These are phyloP conservation scores for Haplographium delicatum DNA, from an alignment of 495 filamentous ascomycete species.

Conservation along the genomic window DNA sequence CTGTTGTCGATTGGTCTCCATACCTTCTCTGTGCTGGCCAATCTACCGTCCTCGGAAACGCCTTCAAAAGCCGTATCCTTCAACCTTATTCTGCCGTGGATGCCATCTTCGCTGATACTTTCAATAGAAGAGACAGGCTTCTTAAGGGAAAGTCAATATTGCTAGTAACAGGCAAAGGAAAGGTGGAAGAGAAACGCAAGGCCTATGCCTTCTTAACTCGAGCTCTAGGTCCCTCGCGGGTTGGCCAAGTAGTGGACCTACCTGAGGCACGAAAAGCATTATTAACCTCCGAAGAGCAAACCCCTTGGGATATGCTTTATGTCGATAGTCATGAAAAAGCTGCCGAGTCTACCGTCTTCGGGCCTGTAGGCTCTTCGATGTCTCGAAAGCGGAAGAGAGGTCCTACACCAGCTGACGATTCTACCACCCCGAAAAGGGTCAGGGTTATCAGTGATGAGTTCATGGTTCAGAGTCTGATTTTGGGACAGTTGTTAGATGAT, in stretches of 20 bases:
- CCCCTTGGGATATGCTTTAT: slow-evolving; percentile 72
- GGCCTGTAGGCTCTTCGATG: slow-evolving; percentile 20
- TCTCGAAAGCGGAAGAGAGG: slow-evolving; percentile 48
- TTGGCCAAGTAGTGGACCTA: slow-evolving; percentile 59
- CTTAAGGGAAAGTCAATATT: slow-evolving; percentile 65
- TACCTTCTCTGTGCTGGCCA: slow-evolving; percentile 87
- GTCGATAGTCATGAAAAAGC: slow-evolving; percentile 58
- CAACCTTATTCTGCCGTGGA: slow-evolving; percentile 50
- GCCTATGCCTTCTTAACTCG: slow-evolving; percentile 66
- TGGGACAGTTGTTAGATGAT: slow-evolving; percentile 66
- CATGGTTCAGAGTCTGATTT: slow-evolving; percentile 87
- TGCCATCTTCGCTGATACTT: slow-evolving; percentile 49
- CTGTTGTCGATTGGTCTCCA: slow-evolving; percentile 64
- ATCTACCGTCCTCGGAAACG: slow-evolving; percentile 68
- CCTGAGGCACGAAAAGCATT: slow-evolving; percentile 56
- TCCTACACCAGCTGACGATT: slow-evolving; percentile 10
- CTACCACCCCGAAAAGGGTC: slow-evolving; percentile 25
- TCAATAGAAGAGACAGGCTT: slow-evolving; percentile 54
- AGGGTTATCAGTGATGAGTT: slow-evolving; percentile 74
- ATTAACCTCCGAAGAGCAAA: slow-evolving; percentile 42
- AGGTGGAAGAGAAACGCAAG: slow-evolving; percentile 53
- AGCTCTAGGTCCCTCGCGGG: slow-evolving; percentile 64
- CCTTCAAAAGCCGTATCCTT: slow-evolving; percentile 69
- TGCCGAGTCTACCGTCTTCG: slow-evolving; percentile 41
- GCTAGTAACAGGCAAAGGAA: slow-evolving; percentile 66